phyloP scores from a whole-genome alignment of 768 basidiomycete genomes.

The Agaricus subrufescens region DNA sequence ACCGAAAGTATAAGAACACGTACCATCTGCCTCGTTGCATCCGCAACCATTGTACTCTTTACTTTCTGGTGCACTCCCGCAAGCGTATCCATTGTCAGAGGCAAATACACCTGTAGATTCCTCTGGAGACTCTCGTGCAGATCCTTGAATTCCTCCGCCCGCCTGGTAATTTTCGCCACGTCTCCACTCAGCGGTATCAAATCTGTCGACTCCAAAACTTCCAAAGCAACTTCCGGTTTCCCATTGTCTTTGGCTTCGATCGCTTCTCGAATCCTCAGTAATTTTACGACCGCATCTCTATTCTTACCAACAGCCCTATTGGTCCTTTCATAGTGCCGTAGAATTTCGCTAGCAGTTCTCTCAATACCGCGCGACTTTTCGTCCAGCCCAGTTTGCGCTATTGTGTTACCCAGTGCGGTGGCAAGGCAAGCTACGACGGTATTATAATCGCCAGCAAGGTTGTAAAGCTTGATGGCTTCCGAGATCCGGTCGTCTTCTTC shows the following conservation, averaged over 20 bases:
- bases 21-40: conserved; percentile 75
- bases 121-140: conserved; percentile 82
- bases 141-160: conserved; percentile 87
- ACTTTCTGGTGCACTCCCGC: conserved; percentile 74
- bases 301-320: conserved; percentile 70
- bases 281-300: conserved; percentile 65
- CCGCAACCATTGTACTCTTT: conserved; percentile 67
- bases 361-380: conserved; percentile 68
- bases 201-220: conserved; percentile 83
- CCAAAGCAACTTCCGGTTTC: conserved; percentile 71
- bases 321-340: conserved; percentile 75
- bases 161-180: conserved; percentile 75
- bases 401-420: conserved; percentile 78
- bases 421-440: conserved; percentile 88
- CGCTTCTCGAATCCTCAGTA: conserved; percentile 80
- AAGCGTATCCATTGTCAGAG: conserved; percentile 90
- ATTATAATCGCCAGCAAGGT: conserved; percentile 86
- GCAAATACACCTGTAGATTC: conserved; percentile 84
- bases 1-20: conserved; percentile 19
- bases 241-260: conserved; percentile 70
- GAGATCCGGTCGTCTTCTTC: conserved; percentile 80
- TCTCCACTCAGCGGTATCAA: conserved; percentile 87
- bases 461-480: conserved; percentile 94
- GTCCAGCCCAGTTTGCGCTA: conserved; percentile 57
- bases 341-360: conserved; percentile 70